Evolutionary conservation across 306 rosid species (phyloP).

Genomic region (Quercus ilex): DNA sequence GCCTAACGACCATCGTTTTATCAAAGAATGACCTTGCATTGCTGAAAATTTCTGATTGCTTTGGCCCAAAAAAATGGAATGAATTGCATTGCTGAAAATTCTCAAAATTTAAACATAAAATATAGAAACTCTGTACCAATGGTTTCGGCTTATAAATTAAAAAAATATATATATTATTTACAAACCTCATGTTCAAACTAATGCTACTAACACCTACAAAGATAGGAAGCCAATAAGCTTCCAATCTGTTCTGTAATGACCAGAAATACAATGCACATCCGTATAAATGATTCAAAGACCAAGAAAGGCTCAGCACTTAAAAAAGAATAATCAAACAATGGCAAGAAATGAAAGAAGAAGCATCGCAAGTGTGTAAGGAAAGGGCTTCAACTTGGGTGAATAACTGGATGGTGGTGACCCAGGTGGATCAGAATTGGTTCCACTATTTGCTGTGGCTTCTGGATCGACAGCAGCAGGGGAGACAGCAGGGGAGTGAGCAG

Average conservation of each 20-base stretch:
- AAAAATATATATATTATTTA: slow-evolving; percentile 21
- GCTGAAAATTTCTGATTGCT: too few relatives aligned
- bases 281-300: slow-evolving; percentile 24
- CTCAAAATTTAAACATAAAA: neutral
- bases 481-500: slow-evolving; percentile 24
- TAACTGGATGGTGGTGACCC: slow-evolving; percentile 7
- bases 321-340: slow-evolving; percentile 35
- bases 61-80: neutral
- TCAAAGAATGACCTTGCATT: too few relatives aligned
- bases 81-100: neutral
- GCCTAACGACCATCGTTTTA: too few relatives aligned
- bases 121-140: slow-evolving; percentile 10
- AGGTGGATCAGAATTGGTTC: slow-evolving; percentile 20
- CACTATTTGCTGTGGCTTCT: slow-evolving; percentile 30
- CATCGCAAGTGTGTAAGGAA: slow-evolving; percentile 16
- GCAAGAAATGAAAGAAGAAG: slow-evolving; percentile 36
- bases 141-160: slow-evolving; percentile 6
- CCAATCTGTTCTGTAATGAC: slow-evolving; percentile 10
- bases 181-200: slow-evolving; percentile 30
- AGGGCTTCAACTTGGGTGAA: slow-evolving; percentile 42
- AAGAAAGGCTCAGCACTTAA: neutral
- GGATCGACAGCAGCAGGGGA: slow-evolving; percentile 50
- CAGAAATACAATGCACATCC: slow-evolving; percentile 11
- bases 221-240: slow-evolving; percentile 23
- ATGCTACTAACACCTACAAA: slow-evolving; percentile 20